Percentiles rank a stretch among this genome's conserved stretches.
phyloP scores from a whole-genome alignment of 2,329 filamentous ascomycete genomes.

The Pyrenochaeta sp. region DNA sequence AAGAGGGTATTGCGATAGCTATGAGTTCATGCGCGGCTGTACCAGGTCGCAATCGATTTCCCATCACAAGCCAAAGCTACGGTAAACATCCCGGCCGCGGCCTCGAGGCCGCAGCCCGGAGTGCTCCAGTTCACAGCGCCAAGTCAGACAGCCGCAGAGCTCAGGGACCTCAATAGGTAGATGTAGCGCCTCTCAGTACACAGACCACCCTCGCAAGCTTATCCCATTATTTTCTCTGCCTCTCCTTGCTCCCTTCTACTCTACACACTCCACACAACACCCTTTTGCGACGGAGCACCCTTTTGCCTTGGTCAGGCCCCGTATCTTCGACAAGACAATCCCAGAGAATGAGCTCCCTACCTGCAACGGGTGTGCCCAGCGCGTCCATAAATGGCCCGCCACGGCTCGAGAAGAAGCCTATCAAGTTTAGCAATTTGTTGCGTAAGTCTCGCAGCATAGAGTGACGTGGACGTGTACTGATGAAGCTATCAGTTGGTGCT shows the following conservation, averaged over 20 bases:
- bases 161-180: constrained; percentile 19
- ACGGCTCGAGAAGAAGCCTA: constrained; percentile 94
- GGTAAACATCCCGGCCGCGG: background rate
- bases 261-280: constrained; percentile 19
- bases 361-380: constrained; percentile 56
- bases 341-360: constrained; percentile 62
- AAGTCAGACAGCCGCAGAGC: constrained; percentile 8
- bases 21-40: background rate
- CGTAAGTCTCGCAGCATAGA: constrained; percentile 56
- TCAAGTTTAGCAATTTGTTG: constrained; percentile 99
- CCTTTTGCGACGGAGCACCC: constrained; percentile 81
- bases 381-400: constrained; percentile 52
- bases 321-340: constrained; percentile 57
- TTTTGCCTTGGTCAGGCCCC: constrained; percentile 98
- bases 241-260: constrained; percentile 23
- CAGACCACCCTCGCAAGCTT: constrained; percentile 34
- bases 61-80: background rate
- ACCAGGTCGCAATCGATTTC: background rate
- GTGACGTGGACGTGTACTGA: constrained; percentile 28
- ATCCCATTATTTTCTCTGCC: constrained; percentile 17
- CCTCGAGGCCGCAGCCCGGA: background rate
- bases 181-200: constrained; percentile 31
- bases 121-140: background rate
- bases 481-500: constrained; percentile 70
- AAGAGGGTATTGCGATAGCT: background rate